phyloP scores from a whole-genome alignment of 441 rosid genomes.

The Corymbia calophylla region DNA sequence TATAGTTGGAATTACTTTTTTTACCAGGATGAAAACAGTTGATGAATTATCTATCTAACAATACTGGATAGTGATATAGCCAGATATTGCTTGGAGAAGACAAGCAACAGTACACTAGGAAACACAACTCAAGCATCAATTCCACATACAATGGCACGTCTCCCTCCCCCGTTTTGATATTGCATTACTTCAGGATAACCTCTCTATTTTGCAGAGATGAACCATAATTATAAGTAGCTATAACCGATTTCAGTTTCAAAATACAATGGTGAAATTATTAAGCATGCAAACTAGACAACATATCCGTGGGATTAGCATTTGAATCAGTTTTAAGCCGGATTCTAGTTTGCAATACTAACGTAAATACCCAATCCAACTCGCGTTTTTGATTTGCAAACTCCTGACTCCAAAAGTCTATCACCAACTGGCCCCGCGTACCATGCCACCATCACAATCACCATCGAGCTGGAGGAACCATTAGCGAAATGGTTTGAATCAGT shows the following conservation, averaged over 20 bases:
- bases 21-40: too few relatives aligned
- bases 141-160: neutral
- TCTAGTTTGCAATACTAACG: neutral
- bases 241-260: too few relatives aligned
- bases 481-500: too few relatives aligned
- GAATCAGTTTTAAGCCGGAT: neutral
- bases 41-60: neutral
- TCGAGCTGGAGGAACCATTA: neutral
- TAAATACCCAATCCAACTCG: neutral
- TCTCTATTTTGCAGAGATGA: too few relatives aligned
- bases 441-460: neutral
- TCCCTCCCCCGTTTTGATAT: neutral
- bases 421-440: accelerated
- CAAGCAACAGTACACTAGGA: neutral
- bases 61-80: too few relatives aligned
- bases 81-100: neutral
- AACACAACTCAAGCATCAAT: neutral
- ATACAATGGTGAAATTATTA: too few relatives aligned
- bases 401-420: neutral
- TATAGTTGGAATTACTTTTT: neutral
- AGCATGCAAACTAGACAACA: neutral
- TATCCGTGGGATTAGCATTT: neutral
- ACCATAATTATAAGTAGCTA: too few relatives aligned
- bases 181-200: too few relatives aligned
- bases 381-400: neutral